Evolutionary conservation across 306 rosid genomes (phyloP), one percentile per base, ranked within the genome.

Genomic region (Fagus crenata): DNA sequence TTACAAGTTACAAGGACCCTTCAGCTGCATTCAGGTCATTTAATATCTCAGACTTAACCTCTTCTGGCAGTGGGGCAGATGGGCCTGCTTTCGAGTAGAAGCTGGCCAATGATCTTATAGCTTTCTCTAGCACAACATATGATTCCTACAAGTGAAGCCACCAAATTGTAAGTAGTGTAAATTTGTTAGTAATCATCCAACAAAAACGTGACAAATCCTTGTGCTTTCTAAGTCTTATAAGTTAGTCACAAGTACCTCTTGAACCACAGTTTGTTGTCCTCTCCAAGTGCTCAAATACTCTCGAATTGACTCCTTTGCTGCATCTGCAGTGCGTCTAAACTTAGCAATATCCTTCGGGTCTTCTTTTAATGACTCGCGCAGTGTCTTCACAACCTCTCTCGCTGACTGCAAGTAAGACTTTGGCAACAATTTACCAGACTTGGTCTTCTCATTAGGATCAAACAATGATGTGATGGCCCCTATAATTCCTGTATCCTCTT

Each of bases 71-170:
- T 1, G 90, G 83, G 6, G 97, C 97, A 28, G 97, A 92, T 53
- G 99, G 99, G 55, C 99, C 96, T 43, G 97, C 93, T 81, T 43
- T 95, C 8, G 97, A 90, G 85, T 92, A 95, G 81, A 92, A 95
- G 12, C 84, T 77, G 11, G 97, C 97, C 85, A 95, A 80, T 14
- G 96, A 87, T 86, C 96, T 89, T 69, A 95, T 88, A 9, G 93
- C 99, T 73, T 86, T 92, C 85, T 89, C 99, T 53, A 95, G 78
- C 73, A 64, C 84, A 53, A 51, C 89, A 69, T 95, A 89, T 59
- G 97, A 95, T 82, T 90, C 97, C 97, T 95, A 82, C 89, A 85
- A 72, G 35, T 35, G 46, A 73, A 74, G 55, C 72, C 64, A 72
- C 56, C 72, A 53, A 70, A 81, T 75, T 49, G 78, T 53, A 81